A percentile compares a stretch with the other conserved stretches of the same genome.
Conservation (phyloP, 306 rosid genomes). For the Arachis stenosperma region DNA sequence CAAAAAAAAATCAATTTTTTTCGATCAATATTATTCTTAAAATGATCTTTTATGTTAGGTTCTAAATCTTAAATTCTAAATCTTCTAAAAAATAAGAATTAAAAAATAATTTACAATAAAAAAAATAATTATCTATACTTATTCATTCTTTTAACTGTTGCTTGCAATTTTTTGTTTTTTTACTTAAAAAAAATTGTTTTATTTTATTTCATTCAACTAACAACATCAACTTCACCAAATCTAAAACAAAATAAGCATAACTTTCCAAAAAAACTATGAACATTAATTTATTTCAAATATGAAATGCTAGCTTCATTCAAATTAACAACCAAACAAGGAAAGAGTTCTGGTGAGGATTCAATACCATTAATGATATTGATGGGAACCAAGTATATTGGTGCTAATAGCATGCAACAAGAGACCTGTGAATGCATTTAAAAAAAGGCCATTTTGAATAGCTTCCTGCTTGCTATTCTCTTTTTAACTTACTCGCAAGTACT, state of each 20-base stretch:
- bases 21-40: too few relatives aligned
- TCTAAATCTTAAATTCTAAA: too few relatives aligned
- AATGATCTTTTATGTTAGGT: too few relatives aligned
- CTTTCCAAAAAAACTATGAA: too few relatives aligned
- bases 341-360: constrained; percentile 46
- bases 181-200: neutral
- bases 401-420: constrained; percentile 48
- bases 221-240: neutral
- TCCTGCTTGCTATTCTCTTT: constrained; percentile 7
- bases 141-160: neutral
- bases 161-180: constrained; percentile 15
- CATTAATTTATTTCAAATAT: neutral
- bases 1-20: too few relatives aligned
- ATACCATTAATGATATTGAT: constrained; percentile 58
- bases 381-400: constrained; percentile 31
- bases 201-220: constrained; percentile 1
- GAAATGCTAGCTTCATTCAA: constrained; percentile 36
- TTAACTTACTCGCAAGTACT: constrained; percentile 3
- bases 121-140: too few relatives aligned
- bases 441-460: constrained; percentile 32
- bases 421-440: constrained; percentile 73
- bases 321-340: constrained; percentile 40
- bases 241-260: too few relatives aligned
- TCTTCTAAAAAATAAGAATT: too few relatives aligned
- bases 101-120: too few relatives aligned